Evolutionary conservation across 768 basidiomycete genomes (phyloP), one percentile per base, ranked within the genome.

Genomic region (Tricholoma sp.): DNA sequence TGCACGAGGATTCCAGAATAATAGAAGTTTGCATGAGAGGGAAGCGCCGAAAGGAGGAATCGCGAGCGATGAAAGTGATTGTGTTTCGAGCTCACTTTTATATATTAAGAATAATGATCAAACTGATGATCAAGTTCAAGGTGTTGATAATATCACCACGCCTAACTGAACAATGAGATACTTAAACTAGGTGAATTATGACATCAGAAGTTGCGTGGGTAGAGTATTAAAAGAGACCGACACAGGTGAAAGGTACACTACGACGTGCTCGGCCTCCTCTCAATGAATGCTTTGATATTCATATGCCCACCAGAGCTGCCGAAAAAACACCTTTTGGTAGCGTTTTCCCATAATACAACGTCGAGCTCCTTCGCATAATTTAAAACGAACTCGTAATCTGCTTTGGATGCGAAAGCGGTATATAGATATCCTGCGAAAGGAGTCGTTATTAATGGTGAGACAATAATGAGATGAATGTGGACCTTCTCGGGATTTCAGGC

Each of bases 401-500:
- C 86, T 67, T 86, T 83, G 16, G 92, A 90, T 22, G 87, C 83
- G 69, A 97, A 97, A 49, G 85, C 84, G 41, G 84, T 93, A 73
- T 95, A 97, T 39, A 97, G 82, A 69, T 86, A 93, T 37, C 92
- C 93, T 91, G 72, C 61, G 62, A 57, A 55, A 53, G 52, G 51
- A 39, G 32, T 51, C 64, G 62, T 59, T 66, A 65, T 59, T 61
- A 63, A 61, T 64, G 56, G 56, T 52, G 61, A 59, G 63, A 60
- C 53, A 52, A 57, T 39, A 19, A 56, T 55, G 18, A 62, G 55
- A 34, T 52, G 55, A 62, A 24, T 29, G 69, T 74, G 57, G 67
- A 93, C 95, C 93, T 81, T 96, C 91, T 69, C 86, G 79, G 41
- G 90, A 87, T 65, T 90, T 88, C 9, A 98, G 77, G 54, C 97